These are phyloP conservation scores for Nemania sp. DNA, from an alignment of 2,329 filamentous ascomycete genomes.

Conservation along the genomic window DNA sequence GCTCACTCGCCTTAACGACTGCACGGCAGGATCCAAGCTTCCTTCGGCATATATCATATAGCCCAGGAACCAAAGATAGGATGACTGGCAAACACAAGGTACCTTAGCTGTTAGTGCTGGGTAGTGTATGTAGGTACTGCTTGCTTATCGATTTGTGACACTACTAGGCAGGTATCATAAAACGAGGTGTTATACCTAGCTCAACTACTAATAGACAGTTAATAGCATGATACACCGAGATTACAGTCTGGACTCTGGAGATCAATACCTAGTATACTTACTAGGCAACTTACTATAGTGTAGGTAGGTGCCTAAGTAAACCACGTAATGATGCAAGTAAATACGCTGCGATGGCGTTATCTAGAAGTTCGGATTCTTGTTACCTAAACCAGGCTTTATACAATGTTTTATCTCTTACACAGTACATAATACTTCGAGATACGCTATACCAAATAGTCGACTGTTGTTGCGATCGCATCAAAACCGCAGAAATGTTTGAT, in stretches of 20 bases:
- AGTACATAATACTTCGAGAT: not conserved
- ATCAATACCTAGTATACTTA: no score
- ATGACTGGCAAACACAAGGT: not conserved
- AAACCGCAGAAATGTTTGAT: not conserved
- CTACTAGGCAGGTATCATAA: no score
- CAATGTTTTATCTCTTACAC: not conserved
- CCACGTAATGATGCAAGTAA: not conserved
- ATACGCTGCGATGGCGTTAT: conserved; percentile 13
- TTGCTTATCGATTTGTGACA: no score
- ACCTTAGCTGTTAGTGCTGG: not conserved
- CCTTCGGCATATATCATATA: conserved; percentile 18
- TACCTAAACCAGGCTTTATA: not conserved
- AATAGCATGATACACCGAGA: no score
- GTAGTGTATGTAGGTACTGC: not conserved
- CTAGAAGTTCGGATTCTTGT: conserved; percentile 1
- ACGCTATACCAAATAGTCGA: not conserved
- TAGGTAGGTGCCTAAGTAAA: no score
- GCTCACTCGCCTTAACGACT: not conserved
- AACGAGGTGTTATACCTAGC: no score
- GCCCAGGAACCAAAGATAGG: conserved; percentile 2
- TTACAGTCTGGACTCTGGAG: no score
- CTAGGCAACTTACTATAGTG: no score
- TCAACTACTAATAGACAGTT: no score
- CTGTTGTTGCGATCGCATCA: not conserved
- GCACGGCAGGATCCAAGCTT: conserved; percentile 21